A percentile compares a stretch with the other conserved stretches of the same genome.
Evolutionary conservation across 2,329 filamentous ascomycete genomes (phyloP).

Genomic region (Ascochyta lentis): DNA sequence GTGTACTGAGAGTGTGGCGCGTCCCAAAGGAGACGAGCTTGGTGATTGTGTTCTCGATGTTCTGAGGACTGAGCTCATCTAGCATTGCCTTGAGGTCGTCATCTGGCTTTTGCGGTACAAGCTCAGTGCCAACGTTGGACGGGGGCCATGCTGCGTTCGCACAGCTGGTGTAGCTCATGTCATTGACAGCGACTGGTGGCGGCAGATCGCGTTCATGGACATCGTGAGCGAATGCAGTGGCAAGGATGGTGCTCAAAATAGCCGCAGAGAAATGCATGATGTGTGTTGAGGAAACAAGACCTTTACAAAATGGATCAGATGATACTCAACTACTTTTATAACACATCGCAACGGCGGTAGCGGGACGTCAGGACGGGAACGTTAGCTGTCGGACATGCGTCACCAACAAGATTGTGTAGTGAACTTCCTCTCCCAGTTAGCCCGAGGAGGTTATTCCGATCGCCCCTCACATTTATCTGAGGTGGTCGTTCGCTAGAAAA

Average conservation of each 20-base stretch:
- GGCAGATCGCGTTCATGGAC: slow-evolving; percentile 37
- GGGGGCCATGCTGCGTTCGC: slow-evolving; percentile 53
- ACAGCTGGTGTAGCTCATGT: slow-evolving; percentile 41
- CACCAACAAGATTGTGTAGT: slow-evolving; percentile 11
- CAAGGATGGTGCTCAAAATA: slow-evolving; percentile 25
- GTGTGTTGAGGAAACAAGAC: background rate
- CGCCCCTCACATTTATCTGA: slow-evolving; percentile 6
- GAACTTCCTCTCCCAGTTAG: slow-evolving; percentile 42
- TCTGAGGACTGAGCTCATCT: slow-evolving; percentile 49
- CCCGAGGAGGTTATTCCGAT: slow-evolving; percentile 4
- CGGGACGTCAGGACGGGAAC: slow-evolving; percentile 8
- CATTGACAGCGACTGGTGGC: slow-evolving; percentile 39
- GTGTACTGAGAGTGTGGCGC: slow-evolving; percentile 62
- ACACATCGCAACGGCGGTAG: slow-evolving; percentile 1
- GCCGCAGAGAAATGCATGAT: slow-evolving; percentile 30
- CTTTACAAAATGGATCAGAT: background rate
- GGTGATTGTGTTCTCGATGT: slow-evolving; percentile 59
- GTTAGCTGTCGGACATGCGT: slow-evolving; percentile 3
- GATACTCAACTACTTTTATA: slow-evolving; percentile 21
- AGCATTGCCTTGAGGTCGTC: slow-evolving; percentile 51
- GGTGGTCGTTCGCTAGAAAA: slow-evolving; percentile 10
- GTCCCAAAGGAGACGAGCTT: slow-evolving; percentile 65
- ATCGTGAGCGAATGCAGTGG: slow-evolving; percentile 33
- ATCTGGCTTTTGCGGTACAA: slow-evolving; percentile 52
- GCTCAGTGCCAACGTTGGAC: slow-evolving; percentile 44